Conservation (phyloP, 2,329 filamentous ascomycete genomes). For the Ceratocystis papillata region DNA sequence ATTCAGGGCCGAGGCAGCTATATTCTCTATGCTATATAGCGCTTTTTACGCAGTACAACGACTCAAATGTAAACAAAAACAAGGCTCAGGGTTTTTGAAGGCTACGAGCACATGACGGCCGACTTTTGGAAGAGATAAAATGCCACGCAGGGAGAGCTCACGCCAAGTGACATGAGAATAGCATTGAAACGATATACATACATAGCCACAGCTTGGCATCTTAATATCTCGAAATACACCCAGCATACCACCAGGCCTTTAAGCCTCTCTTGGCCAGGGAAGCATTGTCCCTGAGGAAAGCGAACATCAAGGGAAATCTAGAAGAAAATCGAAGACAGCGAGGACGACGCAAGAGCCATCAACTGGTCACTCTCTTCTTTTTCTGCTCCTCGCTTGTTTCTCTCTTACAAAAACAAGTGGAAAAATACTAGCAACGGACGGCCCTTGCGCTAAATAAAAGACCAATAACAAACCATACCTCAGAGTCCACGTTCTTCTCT, state of each 20-base stretch:
- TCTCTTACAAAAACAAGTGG: not conserved
- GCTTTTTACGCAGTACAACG: not conserved
- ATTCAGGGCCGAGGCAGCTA: not conserved
- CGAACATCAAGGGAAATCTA: not conserved
- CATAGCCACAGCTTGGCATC: too few species aligned
- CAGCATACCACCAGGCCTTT: too few species aligned
- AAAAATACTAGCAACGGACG: not conserved
- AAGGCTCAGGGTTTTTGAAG: too few species aligned
- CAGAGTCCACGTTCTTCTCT: conserved; percentile 15
- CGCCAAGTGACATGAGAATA: too few species aligned
- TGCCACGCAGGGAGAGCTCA: too few species aligned
- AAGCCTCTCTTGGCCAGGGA: too few species aligned
- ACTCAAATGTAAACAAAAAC: not conserved
- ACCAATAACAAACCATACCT: not conserved
- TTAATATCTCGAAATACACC: too few species aligned
- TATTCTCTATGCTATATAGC: not conserved
- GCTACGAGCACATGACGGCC: too few species aligned
- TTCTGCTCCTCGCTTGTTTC: not conserved
- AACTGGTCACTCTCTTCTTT: not conserved
- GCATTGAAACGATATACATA: too few species aligned
- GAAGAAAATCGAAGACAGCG: not conserved
- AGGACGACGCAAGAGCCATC: not conserved
- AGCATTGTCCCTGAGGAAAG: not conserved
- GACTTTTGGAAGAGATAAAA: too few species aligned
- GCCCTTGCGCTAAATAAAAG: not conserved